Evolutionary conservation across 306 rosid genomes (phyloP).

Genomic region (Hippophae gyantsensis): DNA sequence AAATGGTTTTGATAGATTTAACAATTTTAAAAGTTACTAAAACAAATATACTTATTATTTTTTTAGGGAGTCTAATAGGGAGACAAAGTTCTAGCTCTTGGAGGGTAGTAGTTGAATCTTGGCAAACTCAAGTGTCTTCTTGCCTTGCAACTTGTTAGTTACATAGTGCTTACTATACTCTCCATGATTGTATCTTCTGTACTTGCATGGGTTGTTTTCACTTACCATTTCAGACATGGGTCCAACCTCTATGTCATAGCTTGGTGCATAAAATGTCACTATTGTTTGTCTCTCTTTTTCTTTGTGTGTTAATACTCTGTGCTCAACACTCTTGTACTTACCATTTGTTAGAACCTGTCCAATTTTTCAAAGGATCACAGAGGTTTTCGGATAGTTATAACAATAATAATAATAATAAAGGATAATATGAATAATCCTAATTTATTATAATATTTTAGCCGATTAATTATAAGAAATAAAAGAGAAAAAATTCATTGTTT

Average conservation of each 20-base stretch:
- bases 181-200: constrained; percentile 78
- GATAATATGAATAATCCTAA: too few relatives aligned
- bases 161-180: constrained; percentile 82
- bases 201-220: constrained; percentile 63
- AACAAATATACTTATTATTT: neutral
- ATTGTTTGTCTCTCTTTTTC: constrained; percentile 63
- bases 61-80: too few relatives aligned
- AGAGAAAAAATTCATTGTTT: too few relatives aligned
- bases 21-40: too few relatives aligned
- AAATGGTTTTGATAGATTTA: too few relatives aligned
- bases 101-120: constrained; percentile 26
- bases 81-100: constrained; percentile 18
- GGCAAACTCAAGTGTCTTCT: constrained; percentile 74
- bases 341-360: constrained; percentile 90
- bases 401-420: too few relatives aligned
- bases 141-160: constrained; percentile 86
- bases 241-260: constrained; percentile 81
- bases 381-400: too few relatives aligned
- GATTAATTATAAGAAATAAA: too few relatives aligned
- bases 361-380: neutral
- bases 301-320: constrained; percentile 78
- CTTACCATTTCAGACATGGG: constrained; percentile 63
- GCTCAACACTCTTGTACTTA: constrained; percentile 91
- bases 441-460: too few relatives aligned
- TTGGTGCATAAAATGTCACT: constrained; percentile 91